phyloP scores from a whole-genome alignment of 495 filamentous ascomycete species.

The Halenospora varia region DNA sequence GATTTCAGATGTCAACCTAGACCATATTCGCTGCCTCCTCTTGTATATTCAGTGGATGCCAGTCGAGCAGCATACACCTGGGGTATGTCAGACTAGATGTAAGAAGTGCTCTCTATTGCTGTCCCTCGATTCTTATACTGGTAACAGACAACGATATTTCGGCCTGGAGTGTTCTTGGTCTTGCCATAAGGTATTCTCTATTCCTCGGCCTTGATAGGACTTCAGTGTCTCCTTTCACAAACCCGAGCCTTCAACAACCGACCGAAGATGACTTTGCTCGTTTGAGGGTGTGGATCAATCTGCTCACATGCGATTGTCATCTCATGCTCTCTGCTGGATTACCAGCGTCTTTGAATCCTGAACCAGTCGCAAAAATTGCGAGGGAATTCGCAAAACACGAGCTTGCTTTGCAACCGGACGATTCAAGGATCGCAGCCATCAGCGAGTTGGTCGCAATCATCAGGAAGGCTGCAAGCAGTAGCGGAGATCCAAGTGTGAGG shows the following conservation, averaged over 20 bases:
- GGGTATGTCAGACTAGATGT: not conserved
- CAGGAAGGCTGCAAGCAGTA: not conserved
- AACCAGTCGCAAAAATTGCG: not conserved
- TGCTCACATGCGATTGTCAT: not conserved
- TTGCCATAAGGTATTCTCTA: not conserved
- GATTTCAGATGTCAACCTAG: not conserved
- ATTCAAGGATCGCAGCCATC: not conserved
- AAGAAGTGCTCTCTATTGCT: not conserved
- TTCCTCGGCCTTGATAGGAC: not conserved
- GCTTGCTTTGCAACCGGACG: not conserved
- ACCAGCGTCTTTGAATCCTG: not conserved
- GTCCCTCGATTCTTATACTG: not conserved
- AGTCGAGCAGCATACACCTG: not conserved
- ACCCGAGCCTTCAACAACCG: not conserved
- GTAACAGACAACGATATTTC: not conserved
- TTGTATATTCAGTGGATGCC: not conserved
- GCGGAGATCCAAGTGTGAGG: conserved; percentile 1
- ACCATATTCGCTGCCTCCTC: not conserved
- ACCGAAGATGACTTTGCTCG: not conserved
- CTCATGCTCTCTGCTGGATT: not conserved
- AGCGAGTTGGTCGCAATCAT: not conserved
- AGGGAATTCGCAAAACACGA: not conserved
- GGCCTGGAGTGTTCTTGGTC: not conserved
- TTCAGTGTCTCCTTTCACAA: not conserved
- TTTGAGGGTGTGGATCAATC: not conserved